A percentile compares a stretch with the other conserved stretches of the same genome.
Evolutionary conservation across 225 moss, liverwort and hornwort species (phyloP).

Genomic region (Marchantia paleacea): DNA sequence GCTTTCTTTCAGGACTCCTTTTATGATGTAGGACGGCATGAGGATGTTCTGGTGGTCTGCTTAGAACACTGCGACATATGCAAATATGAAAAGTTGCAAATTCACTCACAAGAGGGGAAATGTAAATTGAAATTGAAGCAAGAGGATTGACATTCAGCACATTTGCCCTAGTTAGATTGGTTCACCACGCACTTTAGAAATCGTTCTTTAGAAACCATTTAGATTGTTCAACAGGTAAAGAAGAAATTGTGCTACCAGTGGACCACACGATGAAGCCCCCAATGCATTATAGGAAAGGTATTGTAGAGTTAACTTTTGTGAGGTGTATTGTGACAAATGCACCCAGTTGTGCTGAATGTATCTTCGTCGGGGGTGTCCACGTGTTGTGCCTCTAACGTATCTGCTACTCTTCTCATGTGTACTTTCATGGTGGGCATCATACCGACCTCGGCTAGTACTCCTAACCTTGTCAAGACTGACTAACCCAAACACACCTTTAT

Average conservation of each 20-base stretch:
- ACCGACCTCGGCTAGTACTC: too few relatives aligned
- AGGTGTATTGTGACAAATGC: not conserved
- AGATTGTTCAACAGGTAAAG: not conserved
- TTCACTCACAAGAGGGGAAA: not conserved
- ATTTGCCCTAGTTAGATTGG: not conserved
- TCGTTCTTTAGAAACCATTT: not conserved
- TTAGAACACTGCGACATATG: not conserved
- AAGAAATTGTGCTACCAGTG: not conserved
- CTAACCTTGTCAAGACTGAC: too few relatives aligned
- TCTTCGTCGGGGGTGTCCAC: not conserved
- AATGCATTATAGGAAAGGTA: not conserved
- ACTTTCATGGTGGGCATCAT: too few relatives aligned
- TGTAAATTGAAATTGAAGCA: not conserved
- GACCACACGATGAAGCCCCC: not conserved
- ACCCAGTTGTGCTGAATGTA: not conserved
- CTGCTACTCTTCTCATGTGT: too few relatives aligned
- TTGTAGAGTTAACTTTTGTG: not conserved
- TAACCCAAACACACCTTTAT: too few relatives aligned
- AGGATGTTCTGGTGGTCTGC: not conserved
- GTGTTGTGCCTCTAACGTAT: too few relatives aligned
- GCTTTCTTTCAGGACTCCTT: conserved; percentile 16
- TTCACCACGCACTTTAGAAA: not conserved
- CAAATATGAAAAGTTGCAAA: conserved; percentile 2
- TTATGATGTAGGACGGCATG: conserved; percentile 7
- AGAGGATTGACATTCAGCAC: not conserved